Evolutionary conservation across 1,284 basidiomycete species (phyloP).

Genomic region (Pseudozyma flocculosa): DNA sequence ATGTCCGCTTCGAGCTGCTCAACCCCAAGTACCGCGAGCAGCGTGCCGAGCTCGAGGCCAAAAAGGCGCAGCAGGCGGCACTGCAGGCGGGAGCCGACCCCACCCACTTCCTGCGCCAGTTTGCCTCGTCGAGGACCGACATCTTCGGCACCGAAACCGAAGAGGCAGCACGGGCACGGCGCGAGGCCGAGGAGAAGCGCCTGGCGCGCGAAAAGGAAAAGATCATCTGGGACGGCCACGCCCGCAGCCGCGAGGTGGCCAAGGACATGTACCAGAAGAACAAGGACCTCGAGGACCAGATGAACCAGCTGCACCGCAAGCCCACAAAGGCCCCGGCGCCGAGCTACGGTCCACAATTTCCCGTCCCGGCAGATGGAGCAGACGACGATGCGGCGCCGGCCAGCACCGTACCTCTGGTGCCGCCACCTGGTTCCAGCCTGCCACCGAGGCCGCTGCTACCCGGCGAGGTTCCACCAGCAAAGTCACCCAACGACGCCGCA

Average conservation of each 20-base stretch:
- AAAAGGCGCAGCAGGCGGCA: slow-evolving; percentile 50
- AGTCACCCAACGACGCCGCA: no score
- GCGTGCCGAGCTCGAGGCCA: slow-evolving; percentile 47
- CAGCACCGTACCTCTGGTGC: not conserved
- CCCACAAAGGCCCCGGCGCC: slow-evolving; percentile 15
- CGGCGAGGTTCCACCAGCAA: no score
- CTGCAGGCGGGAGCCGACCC: slow-evolving; percentile 54
- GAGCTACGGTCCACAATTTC: slow-evolving; percentile 35
- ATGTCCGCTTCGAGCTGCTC: slow-evolving; percentile 96
- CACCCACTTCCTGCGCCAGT: slow-evolving; percentile 43
- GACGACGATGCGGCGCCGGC: not conserved
- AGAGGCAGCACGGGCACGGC: slow-evolving; percentile 38
- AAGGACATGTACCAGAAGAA: slow-evolving; percentile 37
- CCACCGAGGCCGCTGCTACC: not conserved
- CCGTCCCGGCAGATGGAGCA: slow-evolving; percentile 5
- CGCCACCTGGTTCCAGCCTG: not conserved
- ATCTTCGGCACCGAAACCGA: slow-evolving; percentile 43
- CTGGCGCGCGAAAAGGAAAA: slow-evolving; percentile 51
- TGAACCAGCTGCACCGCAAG: slow-evolving; percentile 27
- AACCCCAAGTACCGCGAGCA: slow-evolving; percentile 70
- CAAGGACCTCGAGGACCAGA: slow-evolving; percentile 35
- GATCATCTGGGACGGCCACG: slow-evolving; percentile 56
- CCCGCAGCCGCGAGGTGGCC: slow-evolving; percentile 33
- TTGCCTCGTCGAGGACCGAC: slow-evolving; percentile 48
- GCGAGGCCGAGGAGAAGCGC: slow-evolving; percentile 46